Conservation (phyloP, 805 yeast species). For the Saccharomycopsis babjevae region DNA sequence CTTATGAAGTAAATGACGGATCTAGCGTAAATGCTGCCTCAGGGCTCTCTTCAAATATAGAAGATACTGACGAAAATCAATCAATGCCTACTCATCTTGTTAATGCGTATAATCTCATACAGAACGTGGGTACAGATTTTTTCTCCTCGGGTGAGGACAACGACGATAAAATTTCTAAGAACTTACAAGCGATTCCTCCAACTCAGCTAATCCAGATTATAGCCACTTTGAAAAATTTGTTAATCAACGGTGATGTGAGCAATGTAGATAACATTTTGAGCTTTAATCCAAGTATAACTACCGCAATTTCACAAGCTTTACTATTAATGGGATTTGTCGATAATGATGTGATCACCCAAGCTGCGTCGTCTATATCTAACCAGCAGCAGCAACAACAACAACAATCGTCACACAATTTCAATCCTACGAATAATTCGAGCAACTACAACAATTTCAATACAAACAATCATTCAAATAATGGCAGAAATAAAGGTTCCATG, state of each 20-base stretch:
- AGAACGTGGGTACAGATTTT: constrained; percentile 35
- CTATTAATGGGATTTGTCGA: constrained; percentile 70
- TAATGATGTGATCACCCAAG: constrained; percentile 52
- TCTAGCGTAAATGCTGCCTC: background rate
- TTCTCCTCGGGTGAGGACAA: constrained; percentile 25
- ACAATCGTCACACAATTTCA: background rate
- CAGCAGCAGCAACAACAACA: background rate
- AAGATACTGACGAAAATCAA: constrained; percentile 1
- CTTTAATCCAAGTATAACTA: constrained; percentile 46
- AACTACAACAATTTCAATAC: background rate
- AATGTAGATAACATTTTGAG: constrained; percentile 41
- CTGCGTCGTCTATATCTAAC: constrained; percentile 26
- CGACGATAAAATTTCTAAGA: constrained; percentile 51
- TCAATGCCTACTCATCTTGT: constrained; percentile 39
- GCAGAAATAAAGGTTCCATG: background rate
- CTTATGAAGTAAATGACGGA: background rate
- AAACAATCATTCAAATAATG: background rate
- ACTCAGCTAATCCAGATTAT: constrained; percentile 59
- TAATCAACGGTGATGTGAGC: constrained; percentile 37
- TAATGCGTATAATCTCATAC: constrained; percentile 47
- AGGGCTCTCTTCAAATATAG: background rate
- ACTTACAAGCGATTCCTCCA: constrained; percentile 58
- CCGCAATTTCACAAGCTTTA: constrained; percentile 64
- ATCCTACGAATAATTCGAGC: background rate
- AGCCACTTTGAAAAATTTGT: constrained; percentile 50